phyloP scores from a whole-genome alignment of 2,329 filamentous ascomycete species.

The Eutypella sp. region DNA sequence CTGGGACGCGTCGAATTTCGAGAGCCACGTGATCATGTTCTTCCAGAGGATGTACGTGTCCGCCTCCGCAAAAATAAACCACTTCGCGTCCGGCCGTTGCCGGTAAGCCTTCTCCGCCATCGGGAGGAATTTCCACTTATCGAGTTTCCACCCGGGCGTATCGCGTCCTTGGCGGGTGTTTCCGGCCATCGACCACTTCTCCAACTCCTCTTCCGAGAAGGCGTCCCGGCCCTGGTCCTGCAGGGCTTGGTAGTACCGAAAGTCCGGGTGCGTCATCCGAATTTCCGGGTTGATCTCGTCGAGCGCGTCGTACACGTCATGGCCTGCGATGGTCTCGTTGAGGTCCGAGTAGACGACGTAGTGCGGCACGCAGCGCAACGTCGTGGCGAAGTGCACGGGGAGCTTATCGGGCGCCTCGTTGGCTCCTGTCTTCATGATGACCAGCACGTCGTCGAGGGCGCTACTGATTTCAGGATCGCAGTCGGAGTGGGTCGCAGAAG shows the following conservation, averaged over 20 bases:
- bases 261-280: conserved; percentile 38
- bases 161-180: conserved; percentile 30
- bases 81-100: conserved; percentile 43
- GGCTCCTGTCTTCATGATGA: conserved; percentile 54
- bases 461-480: neutral
- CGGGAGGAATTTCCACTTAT: conserved; percentile 55
- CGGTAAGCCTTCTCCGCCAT: conserved; percentile 43
- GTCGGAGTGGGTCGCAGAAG: neutral
- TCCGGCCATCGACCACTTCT: conserved; percentile 21
- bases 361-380: conserved; percentile 49
- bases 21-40: conserved; percentile 48
- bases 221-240: conserved; percentile 36
- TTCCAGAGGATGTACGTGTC: conserved; percentile 53
- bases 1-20: conserved; percentile 40
- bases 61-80: conserved; percentile 56
- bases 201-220: conserved; percentile 28
- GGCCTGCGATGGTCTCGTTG: conserved; percentile 44
- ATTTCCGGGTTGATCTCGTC: conserved; percentile 35
- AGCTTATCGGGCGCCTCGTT: conserved; percentile 52
- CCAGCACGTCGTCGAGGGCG: conserved; percentile 41
- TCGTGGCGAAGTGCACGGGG: conserved; percentile 48
- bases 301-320: conserved; percentile 45
- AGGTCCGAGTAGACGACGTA: conserved; percentile 56
- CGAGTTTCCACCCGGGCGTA: conserved; percentile 45
- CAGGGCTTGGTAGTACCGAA: conserved; percentile 46